Evolutionary conservation across 140 eudicot genomes (phyloP).

Genomic region (Flaveria floridana): DNA sequence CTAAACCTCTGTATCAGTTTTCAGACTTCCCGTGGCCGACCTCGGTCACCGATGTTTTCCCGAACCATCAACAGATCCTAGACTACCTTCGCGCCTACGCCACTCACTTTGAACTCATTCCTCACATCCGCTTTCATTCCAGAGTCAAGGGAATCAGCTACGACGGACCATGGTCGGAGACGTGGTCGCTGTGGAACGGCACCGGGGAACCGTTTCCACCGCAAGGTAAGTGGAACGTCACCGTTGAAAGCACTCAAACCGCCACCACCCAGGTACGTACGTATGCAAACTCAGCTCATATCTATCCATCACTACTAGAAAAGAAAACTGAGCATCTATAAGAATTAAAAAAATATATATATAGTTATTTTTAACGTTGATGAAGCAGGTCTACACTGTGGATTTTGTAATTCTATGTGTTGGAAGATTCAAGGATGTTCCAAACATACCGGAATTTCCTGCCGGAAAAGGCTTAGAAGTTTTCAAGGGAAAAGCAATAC

Average conservation of each 20-base stretch:
- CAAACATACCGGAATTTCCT: constrained; percentile 20
- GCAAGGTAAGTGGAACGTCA: constrained; percentile 37
- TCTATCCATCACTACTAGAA: neutral
- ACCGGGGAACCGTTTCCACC: constrained; percentile 33
- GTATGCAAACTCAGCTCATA: neutral
- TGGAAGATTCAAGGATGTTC: constrained; percentile 22
- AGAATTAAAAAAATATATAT: too few relatives aligned
- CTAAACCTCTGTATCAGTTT: constrained; percentile 12
- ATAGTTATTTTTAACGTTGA: too few relatives aligned
- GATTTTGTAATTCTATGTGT: constrained; percentile 20
- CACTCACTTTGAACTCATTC: neutral
- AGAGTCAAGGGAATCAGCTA: neutral
- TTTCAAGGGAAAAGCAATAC: constrained; percentile 5
- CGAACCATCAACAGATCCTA: neutral
- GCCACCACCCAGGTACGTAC: constrained; percentile 7
- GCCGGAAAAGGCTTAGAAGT: constrained; percentile 6
- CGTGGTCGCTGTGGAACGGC: constrained; percentile 49
- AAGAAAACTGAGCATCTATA: neutral
- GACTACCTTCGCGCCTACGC: neutral
- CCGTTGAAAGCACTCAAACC: neutral
- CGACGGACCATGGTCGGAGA: neutral
- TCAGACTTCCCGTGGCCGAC: constrained; percentile 24
- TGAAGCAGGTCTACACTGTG: constrained; percentile 19
- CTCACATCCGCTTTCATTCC: neutral
- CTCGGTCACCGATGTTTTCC: constrained; percentile 14